Percentiles rank a stretch among this genome's conserved stretches.
These are phyloP conservation scores for Simmondsia chinensis DNA, from an alignment of 148 eudicot species.

Conservation along the genomic window DNA sequence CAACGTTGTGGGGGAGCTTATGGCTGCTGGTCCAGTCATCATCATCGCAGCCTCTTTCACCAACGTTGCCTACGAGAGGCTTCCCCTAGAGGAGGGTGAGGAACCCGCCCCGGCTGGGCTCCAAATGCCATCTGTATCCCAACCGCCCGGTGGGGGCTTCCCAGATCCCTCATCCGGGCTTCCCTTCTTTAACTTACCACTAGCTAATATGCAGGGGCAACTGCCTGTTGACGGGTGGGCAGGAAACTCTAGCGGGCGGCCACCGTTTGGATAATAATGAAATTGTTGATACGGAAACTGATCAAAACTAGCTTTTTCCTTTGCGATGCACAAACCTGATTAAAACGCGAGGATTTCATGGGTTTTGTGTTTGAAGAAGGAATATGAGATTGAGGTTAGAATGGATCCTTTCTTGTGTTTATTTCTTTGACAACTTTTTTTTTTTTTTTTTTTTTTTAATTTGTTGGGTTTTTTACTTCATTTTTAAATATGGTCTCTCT, in stretches of 20 bases:
- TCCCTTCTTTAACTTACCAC: constrained; percentile 56
- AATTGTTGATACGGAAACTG: too few relatives aligned
- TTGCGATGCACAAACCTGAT: too few relatives aligned
- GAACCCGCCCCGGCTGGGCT: neutral
- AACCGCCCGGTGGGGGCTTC: constrained; percentile 21
- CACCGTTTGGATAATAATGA: constrained; percentile 28
- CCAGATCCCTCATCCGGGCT: constrained; percentile 57
- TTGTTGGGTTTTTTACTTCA: too few relatives aligned
- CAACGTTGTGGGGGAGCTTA: constrained; percentile 57
- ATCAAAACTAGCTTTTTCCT: too few relatives aligned
- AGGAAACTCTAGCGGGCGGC: constrained; percentile 26
- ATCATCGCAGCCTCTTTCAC: constrained; percentile 70
- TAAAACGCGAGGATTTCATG: too few relatives aligned
- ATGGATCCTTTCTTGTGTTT: too few relatives aligned
- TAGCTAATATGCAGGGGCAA: constrained; percentile 40
- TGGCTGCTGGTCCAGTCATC: constrained; percentile 58
- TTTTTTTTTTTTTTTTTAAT: too few relatives aligned
- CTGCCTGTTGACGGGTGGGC: constrained; percentile 47
- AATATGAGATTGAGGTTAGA: too few relatives aligned
- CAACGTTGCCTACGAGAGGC: constrained; percentile 61
- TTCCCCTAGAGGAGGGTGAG: constrained; percentile 61
- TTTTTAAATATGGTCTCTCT: too few relatives aligned
- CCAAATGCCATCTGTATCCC: too few relatives aligned
- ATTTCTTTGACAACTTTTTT: too few relatives aligned
- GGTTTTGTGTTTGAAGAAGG: too few relatives aligned